A percentile compares a stretch with the other conserved stretches of the same genome.
Evolutionary conservation across 805 yeast species (phyloP).

Genomic region (Zygosaccharomyces kombuchaensis): DNA sequence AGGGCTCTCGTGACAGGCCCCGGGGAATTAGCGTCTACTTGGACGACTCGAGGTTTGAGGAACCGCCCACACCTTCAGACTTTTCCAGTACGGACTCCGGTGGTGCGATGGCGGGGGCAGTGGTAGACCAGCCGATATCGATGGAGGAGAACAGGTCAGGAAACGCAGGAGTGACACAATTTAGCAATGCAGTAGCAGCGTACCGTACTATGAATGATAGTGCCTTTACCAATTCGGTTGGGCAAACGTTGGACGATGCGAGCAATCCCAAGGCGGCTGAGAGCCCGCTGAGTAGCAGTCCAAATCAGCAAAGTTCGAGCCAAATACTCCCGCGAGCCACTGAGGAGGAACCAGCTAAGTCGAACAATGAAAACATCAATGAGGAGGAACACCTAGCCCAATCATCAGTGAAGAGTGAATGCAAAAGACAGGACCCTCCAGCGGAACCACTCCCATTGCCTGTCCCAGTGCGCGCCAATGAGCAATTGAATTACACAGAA

Average conservation of each 20-base stretch:
- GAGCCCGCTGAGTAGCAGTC: neutral
- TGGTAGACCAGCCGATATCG: neutral
- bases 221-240: neutral
- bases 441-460: neutral
- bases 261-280: neutral
- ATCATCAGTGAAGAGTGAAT: neutral
- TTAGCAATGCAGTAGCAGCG: neutral
- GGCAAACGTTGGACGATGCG: neutral
- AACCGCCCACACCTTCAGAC: conserved; percentile 1
- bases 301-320: neutral
- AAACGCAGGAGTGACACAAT: neutral
- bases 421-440: neutral
- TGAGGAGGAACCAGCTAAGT: neutral
- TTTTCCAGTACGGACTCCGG: neutral
- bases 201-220: conserved; percentile 1
- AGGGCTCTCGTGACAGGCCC: neutral
- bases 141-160: too few species aligned
- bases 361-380: neutral
- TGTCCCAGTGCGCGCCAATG: neutral
- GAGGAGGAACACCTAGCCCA: neutral
- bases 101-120: neutral
- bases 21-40: conserved; percentile 2
- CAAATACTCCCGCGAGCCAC: neutral
- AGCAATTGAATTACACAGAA: neutral
- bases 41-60: conserved; percentile 1